phyloP scores from a whole-genome alignment of 225 moss, liverwort and hornwort species.

The Bryum argenteum region DNA sequence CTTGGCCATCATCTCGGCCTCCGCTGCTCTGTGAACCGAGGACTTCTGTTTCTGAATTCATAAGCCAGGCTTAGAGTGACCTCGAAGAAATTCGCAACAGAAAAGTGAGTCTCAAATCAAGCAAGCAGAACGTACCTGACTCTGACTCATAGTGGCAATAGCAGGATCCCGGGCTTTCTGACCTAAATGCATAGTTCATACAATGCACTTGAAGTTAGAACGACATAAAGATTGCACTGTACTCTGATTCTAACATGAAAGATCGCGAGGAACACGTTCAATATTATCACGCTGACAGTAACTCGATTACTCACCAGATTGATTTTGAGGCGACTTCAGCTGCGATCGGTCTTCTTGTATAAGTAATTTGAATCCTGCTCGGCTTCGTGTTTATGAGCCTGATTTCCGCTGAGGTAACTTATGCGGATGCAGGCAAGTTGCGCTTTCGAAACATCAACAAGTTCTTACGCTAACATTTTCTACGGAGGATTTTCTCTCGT shows the following conservation, averaged over 20 bases:
- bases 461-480: neutral
- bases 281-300: neutral
- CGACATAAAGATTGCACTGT: conserved; percentile 2
- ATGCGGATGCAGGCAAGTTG: neutral
- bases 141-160: conserved; percentile 40
- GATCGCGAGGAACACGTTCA: neutral
- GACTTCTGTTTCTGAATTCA: conserved; percentile 42
- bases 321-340: neutral
- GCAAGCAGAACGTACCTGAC: conserved; percentile 36
- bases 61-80: conserved; percentile 4
- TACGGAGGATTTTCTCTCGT: conserved; percentile 7
- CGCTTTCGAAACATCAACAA: conserved; percentile 7
- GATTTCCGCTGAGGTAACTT: neutral
- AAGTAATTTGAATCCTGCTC: neutral
- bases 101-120: neutral
- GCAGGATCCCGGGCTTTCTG: conserved; percentile 3
- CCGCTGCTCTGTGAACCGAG: conserved; percentile 43
- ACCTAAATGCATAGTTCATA: conserved; percentile 27
- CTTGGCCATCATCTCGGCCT: conserved; percentile 70
- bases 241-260: neutral
- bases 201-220: conserved; percentile 25
- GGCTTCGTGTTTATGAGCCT: neutral
- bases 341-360: neutral
- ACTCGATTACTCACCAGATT: conserved; percentile 21
- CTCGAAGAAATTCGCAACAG: conserved; percentile 6